phyloP scores from a whole-genome alignment of 805 yeast genomes.

The Barnettozyma salicaria region DNA sequence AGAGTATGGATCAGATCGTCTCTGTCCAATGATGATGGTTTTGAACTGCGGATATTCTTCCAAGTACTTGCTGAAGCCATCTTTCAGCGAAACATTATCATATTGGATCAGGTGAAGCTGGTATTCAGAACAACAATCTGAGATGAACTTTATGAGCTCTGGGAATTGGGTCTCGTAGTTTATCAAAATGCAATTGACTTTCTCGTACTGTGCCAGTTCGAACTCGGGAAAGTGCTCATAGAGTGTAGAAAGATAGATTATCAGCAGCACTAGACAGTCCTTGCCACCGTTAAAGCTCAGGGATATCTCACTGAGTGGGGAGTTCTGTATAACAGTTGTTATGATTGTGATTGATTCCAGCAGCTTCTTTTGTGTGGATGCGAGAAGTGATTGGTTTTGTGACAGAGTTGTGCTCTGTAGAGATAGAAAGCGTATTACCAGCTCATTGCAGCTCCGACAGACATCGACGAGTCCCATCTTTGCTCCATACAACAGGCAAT shows the following conservation, averaged over 20 bases:
- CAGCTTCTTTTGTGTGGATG: conserved; percentile 5
- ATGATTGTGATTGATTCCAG: conserved; percentile 3
- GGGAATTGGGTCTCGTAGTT: conserved; percentile 68
- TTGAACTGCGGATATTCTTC: conserved; percentile 44
- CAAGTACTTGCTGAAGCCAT: conserved; percentile 65
- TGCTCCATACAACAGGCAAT: too few relatives aligned
- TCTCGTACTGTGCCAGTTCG: conserved; percentile 22
- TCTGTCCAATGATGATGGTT: conserved; percentile 81
- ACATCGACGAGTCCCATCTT: conserved; percentile 6
- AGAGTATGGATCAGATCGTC: conserved; percentile 86
- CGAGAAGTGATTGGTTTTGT: neutral
- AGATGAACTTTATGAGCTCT: conserved; percentile 63
- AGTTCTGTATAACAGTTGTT: neutral
- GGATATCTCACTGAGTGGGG: conserved; percentile 46
- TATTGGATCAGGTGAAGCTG: conserved; percentile 41
- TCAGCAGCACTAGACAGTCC: conserved; percentile 86
- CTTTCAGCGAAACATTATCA: conserved; percentile 44
- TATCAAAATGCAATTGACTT: conserved; percentile 61
- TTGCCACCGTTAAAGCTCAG: conserved; percentile 95
- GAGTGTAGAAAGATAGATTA: conserved; percentile 59
- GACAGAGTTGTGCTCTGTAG: neutral
- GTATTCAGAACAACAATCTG: conserved; percentile 46
- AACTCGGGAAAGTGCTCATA: conserved; percentile 24
- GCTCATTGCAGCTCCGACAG: conserved; percentile 3
- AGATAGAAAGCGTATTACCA: neutral